A percentile compares a stretch with the other conserved stretches of the same genome.
Evolutionary conservation across 2,329 filamentous ascomycete species (phyloP).

Genomic region (Cercospora berteroae): DNA sequence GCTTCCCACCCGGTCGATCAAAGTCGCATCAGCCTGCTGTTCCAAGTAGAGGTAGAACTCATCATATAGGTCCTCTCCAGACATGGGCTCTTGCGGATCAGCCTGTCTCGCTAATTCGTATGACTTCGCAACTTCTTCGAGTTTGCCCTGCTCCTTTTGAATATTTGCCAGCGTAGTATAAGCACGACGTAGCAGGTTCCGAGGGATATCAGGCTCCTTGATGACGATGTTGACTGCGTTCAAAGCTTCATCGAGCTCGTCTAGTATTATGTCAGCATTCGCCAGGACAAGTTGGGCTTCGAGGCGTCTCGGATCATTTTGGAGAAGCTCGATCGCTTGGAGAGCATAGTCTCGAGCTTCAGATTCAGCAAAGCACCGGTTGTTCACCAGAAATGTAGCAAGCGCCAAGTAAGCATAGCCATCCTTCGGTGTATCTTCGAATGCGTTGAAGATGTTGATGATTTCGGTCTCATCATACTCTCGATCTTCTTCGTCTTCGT

Average conservation of each 20-base stretch:
- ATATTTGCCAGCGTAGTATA: conserved; percentile 4
- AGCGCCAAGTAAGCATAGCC: conserved; percentile 4
- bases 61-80: conserved; percentile 3
- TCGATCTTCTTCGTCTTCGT: conserved; percentile 1
- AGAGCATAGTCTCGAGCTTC: background rate
- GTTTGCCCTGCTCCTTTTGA: background rate
- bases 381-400: background rate
- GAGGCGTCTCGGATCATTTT: background rate
- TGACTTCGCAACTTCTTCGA: background rate
- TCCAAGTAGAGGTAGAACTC: conserved; percentile 6
- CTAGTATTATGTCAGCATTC: background rate
- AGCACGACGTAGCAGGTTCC: background rate
- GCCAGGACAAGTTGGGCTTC: conserved; percentile 1
- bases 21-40: conserved; percentile 2
- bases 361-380: background rate
- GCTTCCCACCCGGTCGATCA: background rate
- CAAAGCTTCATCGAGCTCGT: conserved; percentile 1
- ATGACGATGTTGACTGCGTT: background rate
- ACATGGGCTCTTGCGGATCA: conserved; percentile 8
- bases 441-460: background rate
- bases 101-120: conserved; percentile 5
- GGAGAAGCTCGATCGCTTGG: background rate
- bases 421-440: conserved; percentile 3
- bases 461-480: background rate
- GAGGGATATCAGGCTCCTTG: background rate